Base-by-base conservation (phyloP, 768 basidiomycete species). In the Tulasnella sp. region DNA sequence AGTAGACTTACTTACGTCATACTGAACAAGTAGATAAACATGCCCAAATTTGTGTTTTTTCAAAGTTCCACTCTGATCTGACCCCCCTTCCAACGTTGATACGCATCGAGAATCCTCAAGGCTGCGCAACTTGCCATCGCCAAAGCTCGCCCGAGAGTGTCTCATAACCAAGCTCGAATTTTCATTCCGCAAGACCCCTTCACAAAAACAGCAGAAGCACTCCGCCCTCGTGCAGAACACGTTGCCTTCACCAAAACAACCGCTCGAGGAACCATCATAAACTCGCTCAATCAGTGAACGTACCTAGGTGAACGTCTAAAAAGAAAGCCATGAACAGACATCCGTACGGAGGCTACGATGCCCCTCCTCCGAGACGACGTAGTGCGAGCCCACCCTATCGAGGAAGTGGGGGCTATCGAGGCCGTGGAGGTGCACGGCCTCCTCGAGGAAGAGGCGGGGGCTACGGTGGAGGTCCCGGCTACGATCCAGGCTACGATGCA, bases 271-370 rank as follows among this genome's bases (percentile, higher is more conserved):
- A 76, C 70, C 73, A 71, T 72, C 67, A 32, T 71, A 73, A 78
- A 73, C 70, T 51, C 72, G 46, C 42, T 71, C 70, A 75, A 46
- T 72, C 61, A 67, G 61, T 67, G 61, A 67, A 67, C 61, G 61
- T 67, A 67, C 26, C 4, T 29, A 35, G 39, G 71, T 75, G 42
- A 75, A 75, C 39, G 29, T 79, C 75, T 77, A 51, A 44, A 76
- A n/a, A 83, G 83, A 83, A 84, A 78, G 82, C 80, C 77, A 95
- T 95, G 93, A 93, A 94, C 85, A 92, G 93, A 83, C 93, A 95
- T 89, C 94, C 94, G 35, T 95, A 95, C 85, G 89, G 89, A 81
- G 88, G 87, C 80, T 91, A 89, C 87, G 93, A 93, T 79, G 85
- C 86, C 77, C 72, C 90, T 78, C 87, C 89, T 79, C 88, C 90